These are phyloP conservation scores for Aspergillus nidulans DNA, from an alignment of 495 filamentous ascomycete genomes.

Conservation along the genomic window DNA sequence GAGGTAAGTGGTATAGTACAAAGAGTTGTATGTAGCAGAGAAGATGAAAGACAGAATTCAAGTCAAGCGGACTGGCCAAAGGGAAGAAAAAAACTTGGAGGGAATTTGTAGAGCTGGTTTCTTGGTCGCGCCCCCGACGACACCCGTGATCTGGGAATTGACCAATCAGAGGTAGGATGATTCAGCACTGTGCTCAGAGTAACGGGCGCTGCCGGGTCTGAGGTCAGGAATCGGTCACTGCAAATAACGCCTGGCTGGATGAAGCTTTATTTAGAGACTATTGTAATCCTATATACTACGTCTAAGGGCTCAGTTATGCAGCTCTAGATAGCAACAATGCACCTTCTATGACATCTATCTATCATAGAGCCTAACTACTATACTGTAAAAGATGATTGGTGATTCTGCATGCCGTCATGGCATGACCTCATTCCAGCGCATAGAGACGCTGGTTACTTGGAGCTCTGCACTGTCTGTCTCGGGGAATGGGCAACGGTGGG, in stretches of 20 bases:
- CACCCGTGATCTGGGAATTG: constrained; percentile 33
- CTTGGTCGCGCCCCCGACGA: constrained; percentile 24
- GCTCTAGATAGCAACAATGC: not conserved
- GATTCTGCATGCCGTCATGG: not conserved
- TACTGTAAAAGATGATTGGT: not conserved
- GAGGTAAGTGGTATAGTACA: constrained; percentile 20
- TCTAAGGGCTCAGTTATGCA: not conserved
- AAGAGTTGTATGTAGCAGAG: constrained; percentile 8
- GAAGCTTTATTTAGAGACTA: not conserved
- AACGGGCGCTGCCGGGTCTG: constrained; percentile 36
- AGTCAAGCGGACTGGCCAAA: constrained; percentile 16
- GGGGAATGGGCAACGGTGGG: not conserved
- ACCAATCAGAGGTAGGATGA: constrained; percentile 39
- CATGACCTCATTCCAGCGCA: constrained; percentile 13
- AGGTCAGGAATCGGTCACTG: constrained; percentile 18
- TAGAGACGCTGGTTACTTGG: not conserved
- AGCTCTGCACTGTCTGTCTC: not conserved
- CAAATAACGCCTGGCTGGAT: not conserved
- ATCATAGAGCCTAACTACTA: not conserved
- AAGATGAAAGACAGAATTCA: constrained; percentile 15
- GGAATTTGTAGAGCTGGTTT: constrained; percentile 30
- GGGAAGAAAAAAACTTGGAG: constrained; percentile 29
- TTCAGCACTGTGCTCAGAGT: constrained; percentile 31
- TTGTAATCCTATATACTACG: not conserved
- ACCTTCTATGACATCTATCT: not conserved